Base-by-base conservation (phyloP, 805 yeast genomes). In the Metschnikowia drakensbergensis region DNA sequence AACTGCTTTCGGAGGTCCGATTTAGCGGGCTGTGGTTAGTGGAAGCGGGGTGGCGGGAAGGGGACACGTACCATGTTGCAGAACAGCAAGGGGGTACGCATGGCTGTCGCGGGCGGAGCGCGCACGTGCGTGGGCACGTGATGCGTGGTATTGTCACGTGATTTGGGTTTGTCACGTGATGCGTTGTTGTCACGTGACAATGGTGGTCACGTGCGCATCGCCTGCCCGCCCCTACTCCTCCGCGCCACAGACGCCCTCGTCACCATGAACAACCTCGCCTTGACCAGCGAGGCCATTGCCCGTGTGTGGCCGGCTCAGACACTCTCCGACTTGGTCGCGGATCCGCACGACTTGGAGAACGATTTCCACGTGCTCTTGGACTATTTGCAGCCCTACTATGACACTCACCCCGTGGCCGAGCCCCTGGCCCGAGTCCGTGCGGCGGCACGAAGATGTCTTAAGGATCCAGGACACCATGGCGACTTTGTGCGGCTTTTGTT, bases 361-460 rank as follows among this genome's bases (percentile, higher is more conserved):
- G 75, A 70, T 50, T 57, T 69, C 11, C 62, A 61, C 30, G 58
- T 61, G 31, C 58, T 70, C 5, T 58, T 70, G 6, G 53, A 64
- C 38, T 69, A 71, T 69, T 58, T 69, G 17, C 55, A 54, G 49
- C 71, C 73, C 2, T 61, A 53, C 49, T 64, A 61, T 42, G 42
- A 26, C 6, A 67, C 73, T 1, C 54, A 10, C 8, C 35, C 32
- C 23, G 39, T 47, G 10, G 47, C 54, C 5, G 66, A 60, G 35
- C 71, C 75, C 0, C 60, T 70, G 26, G 66, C 62, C 22, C 54
- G 77, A 27, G 60, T 69, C 6, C 65, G 61, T 36, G 58, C 69
- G 1, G 76, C 76, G 3, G 68, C 71, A 9, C 55, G 67, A 40
- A 59, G 67, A 11, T 69, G 75, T 43, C 57, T 72, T 23, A 67